Base-by-base conservation (phyloP, 306 rosid genomes). In the Cucumis melo region DNA sequence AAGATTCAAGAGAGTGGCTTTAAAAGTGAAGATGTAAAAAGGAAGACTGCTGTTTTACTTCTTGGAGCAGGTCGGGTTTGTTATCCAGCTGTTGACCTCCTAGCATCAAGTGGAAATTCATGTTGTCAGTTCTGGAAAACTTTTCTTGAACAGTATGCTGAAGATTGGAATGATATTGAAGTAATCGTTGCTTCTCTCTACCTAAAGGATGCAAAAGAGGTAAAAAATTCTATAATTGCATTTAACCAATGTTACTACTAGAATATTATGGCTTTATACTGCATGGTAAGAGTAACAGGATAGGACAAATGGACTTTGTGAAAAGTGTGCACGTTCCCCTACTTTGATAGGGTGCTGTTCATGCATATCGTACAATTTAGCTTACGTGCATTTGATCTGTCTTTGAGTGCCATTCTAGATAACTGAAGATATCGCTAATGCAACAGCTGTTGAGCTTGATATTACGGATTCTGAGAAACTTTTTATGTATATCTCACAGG, bases 1-100 rank as follows among this genome's bases (percentile, higher is more conserved):
- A 83, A 85, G 88, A 86, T 87, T 57, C 87, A 83, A 78, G 86
- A 86, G 66, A 82, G 51, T 61, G 82, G 71, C 63, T 27, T 38
- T 78, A 82, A 74, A 79, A 86, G 87, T 84, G 89, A 75, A 80
- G 58, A 81, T 59, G 13, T 36, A 5, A 84, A 83, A 87, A 87
- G 80, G 78, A 91, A 90, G 89, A 79, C 85, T 41, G 81, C 85
- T 34, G 93, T 92, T 87, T 89, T 94, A 21, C 91, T 94, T 78
- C 90, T 94, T 78, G 98, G 98, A 23, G 98, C 98, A 13, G 98
- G 98, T 27, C 85, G 97, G 63, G 97, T 94, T 79, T 94, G 98
- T 82, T 90, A 82, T 80, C 98, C 98, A 58, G 97, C 98, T 58
- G 96, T 91, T 2, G 90, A 90, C 78, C 79, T 94, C 82, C 72